Percentiles rank a stretch among this genome's conserved stretches.
Evolutionary conservation across 2,329 filamentous ascomycete genomes (phyloP).

Genomic region (Amphichorda felina): DNA sequence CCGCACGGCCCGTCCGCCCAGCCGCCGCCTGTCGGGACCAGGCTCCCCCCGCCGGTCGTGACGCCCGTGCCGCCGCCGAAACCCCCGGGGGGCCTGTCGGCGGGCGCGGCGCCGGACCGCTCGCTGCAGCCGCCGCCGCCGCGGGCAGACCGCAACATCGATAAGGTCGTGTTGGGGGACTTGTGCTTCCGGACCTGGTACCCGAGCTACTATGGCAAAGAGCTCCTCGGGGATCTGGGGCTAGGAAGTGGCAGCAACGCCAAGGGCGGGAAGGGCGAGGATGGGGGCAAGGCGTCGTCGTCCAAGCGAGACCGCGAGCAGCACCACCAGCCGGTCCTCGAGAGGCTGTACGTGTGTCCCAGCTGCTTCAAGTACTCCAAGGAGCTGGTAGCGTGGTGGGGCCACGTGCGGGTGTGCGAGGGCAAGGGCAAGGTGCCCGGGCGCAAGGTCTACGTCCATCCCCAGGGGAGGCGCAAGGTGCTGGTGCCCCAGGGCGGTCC

Average conservation of each 20-base stretch:
- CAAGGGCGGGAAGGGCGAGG: conserved; percentile 16
- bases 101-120: conserved; percentile 5
- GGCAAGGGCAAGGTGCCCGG: conserved; percentile 45
- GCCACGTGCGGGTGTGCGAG: conserved; percentile 47
- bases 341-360: conserved; percentile 74
- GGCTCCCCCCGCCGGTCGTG: conserved; percentile 10
- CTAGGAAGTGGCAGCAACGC: conserved; percentile 4
- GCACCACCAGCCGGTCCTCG: conserved; percentile 33
- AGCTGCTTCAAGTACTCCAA: conserved; percentile 89
- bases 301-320: neutral
- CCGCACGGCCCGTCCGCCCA: conserved; percentile 20
- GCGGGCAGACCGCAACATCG: conserved; percentile 60
- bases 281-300: conserved; percentile 6
- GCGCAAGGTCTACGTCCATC: conserved; percentile 59
- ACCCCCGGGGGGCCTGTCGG: conserved; percentile 12
- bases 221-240: conserved; percentile 43
- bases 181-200: conserved; percentile 85
- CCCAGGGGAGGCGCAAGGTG: conserved; percentile 29
- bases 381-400: conserved; percentile 45
- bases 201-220: conserved; percentile 78
- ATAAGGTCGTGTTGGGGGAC: conserved; percentile 76
- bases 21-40: conserved; percentile 11
- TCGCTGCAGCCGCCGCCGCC: conserved; percentile 19
- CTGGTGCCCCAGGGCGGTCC: conserved; percentile 16
- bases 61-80: conserved; percentile 23